Conservation (phyloP, 768 basidiomycete species). For the Boletus rubroflammeus region DNA sequence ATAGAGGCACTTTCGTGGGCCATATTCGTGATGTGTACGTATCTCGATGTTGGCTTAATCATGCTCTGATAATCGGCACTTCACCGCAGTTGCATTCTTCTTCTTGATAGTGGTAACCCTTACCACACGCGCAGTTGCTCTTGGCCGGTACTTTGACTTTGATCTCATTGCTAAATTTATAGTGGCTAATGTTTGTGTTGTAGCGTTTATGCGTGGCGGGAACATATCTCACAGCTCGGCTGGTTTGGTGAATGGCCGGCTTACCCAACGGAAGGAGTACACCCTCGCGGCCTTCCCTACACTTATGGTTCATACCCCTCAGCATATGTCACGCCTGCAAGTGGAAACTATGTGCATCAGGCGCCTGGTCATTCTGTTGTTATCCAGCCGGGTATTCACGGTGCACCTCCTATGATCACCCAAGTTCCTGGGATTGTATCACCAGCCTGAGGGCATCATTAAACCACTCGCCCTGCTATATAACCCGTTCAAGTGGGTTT, state of each 20-base stretch:
- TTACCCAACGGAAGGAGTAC: constrained; percentile 35
- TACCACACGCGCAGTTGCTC: constrained; percentile 37
- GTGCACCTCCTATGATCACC: constrained; percentile 56
- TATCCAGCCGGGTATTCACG: constrained; percentile 63
- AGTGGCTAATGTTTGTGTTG: background rate
- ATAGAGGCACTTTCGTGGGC: constrained; percentile 79
- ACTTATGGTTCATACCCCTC: constrained; percentile 35
- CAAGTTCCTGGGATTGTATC: constrained; percentile 45
- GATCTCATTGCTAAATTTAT: background rate
- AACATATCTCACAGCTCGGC: constrained; percentile 53
- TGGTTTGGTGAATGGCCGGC: constrained; percentile 77
- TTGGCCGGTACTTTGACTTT: constrained; percentile 27
- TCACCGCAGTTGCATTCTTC: constrained; percentile 41
- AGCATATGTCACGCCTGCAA: constrained; percentile 15
- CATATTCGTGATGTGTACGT: constrained; percentile 52
- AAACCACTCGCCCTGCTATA: background rate
- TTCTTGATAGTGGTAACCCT: constrained; percentile 56
- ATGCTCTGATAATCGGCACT: background rate
- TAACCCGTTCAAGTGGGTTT: background rate
- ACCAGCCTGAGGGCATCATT: constrained; percentile 11
- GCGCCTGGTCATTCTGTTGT: constrained; percentile 60
- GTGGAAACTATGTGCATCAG: constrained; percentile 43
- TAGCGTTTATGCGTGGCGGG: constrained; percentile 32
- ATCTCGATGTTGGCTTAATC: constrained; percentile 1
- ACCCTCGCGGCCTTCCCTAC: constrained; percentile 22